Base-by-base conservation (phyloP, 192 early-diverging fungal species). In the Podochytrium sp. region DNA sequence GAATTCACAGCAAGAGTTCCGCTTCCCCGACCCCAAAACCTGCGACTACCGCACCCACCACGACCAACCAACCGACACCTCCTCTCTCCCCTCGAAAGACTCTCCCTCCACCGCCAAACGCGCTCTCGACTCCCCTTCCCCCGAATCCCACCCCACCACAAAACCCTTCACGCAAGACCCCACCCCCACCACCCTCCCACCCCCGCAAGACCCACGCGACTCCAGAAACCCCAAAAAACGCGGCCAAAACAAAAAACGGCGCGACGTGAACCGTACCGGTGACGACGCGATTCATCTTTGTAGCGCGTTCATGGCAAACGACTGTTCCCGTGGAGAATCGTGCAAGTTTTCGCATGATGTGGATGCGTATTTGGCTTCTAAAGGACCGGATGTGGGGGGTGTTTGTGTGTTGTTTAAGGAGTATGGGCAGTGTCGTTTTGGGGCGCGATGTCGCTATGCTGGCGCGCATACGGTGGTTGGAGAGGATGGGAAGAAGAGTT, bases 301-400 rank as follows among this genome's bases (percentile, higher is more conserved):
- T 81, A 61, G 62, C 49, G 7, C 52, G 16, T 55, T 55, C 0
- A 10, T 65, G n/a, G 86, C 83, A 37, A 70, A 85, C 10, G 67
- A 59, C 6, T 93, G 93, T 66, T 23, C 69, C 1, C 77, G 77
- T 33, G 83, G 86, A 1, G 65, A 55, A 18, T 85, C 82, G 3
- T 98, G 96, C 81, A 86, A 83, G 66, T 92, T 83, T 51, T 89
- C 82, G 51, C 97, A 99, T 82, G 94, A 98, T 72, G 65, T 95
- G 1, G 77, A 79, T 4, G 84, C 72, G 20, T 99, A 92, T 63
- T 50, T 98, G 40, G 83, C 77, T 0, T 47, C 76, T n/a, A 97
- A 95, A 67, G 87, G 76, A 10, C 78, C 85, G 6, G 95, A 99
- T 77, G 58, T 99, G 3, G 93, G 91, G 0, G 69, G 79, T 3